Base-by-base conservation (phyloP, 2,329 filamentous ascomycete species). In the Cladosporium sp. region DNA sequence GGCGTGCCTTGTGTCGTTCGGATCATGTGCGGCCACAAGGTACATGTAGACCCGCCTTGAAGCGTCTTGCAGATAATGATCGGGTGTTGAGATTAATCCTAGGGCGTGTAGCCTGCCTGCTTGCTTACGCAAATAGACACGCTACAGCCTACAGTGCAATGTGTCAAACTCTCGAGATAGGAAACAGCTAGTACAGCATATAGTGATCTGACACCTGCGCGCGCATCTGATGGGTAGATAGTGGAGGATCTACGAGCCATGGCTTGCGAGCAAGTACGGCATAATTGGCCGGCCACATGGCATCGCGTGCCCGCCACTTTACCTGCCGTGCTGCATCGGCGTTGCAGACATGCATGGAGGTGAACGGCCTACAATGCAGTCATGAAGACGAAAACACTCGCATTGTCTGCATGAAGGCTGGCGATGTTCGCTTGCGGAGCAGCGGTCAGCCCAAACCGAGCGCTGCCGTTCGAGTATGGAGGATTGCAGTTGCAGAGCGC, bases 361-460 rank as follows among this genome's bases (percentile, higher is more conserved):
- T 34, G 39, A 63, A 63, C 60, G 60, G 49, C 26, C 49, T 18
- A 21, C 32, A 46, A 63, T 56, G 60, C 48, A 56, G 60, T 54
- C 49, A 56, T 63, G 60, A 63, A 63, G 60, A 63, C 49, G 36
- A 48, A 25, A 61, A 61, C 30, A 61, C 21, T 36, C 46, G 25
- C 46, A 7, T 28, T 28, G 36, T 48, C 36, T 59, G 25, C 57
- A 61, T 61, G 46, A 30, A 49, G 58, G 28, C 28, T 39, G 46
- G 36, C 25, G 30, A 34, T 23, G 36, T 63, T 63, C 60, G 60
- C 60, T 43, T 63, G 49, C 60, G 60, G 60, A 54, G 60, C 30
- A 30, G 49, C 60, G 60, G 49, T 63, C 60, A 56, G 60, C 49
- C 60, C 34, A 63, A 48, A 53, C 49, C 60, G 60, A 46, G 34